phyloP scores from a whole-genome alignment of 2,329 filamentous ascomycete species.

The Penicillium sp. region DNA sequence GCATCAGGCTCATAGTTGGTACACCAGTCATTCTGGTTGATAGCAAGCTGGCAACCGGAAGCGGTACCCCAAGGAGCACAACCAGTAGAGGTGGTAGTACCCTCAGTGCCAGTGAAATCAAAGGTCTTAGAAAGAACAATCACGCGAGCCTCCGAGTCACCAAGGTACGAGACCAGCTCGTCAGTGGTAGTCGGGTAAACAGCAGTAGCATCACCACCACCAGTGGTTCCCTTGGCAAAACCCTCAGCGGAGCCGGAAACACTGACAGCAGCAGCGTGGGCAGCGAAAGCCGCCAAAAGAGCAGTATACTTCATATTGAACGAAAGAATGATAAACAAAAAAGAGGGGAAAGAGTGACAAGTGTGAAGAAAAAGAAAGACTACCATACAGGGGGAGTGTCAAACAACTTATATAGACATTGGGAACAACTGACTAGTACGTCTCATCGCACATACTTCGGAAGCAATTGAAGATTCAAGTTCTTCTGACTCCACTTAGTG shows the following conservation, averaged over 20 bases:
- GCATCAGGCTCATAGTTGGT: slow-evolving; percentile 59
- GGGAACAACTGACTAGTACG: neutral
- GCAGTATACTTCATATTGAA: slow-evolving; percentile 20
- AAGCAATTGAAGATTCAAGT: neutral
- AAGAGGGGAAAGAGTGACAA: slow-evolving; percentile 2
- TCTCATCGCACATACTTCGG: neutral
- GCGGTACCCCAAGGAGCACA: slow-evolving; percentile 61
- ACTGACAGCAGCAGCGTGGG: slow-evolving; percentile 21
- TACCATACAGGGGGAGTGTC: neutral
- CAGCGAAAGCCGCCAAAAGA: slow-evolving; percentile 20
- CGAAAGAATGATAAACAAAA: slow-evolving; percentile 1
- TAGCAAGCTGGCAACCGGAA: slow-evolving; percentile 58
- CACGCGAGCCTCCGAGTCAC: slow-evolving; percentile 54
- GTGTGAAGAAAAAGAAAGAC: neutral
- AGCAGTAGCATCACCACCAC: slow-evolving; percentile 57
- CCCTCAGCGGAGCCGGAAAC: slow-evolving; percentile 45
- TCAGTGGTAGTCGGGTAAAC: slow-evolving; percentile 56
- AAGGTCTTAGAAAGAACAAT: slow-evolving; percentile 49
- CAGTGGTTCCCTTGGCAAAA: slow-evolving; percentile 58
- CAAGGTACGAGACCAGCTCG: slow-evolving; percentile 62
- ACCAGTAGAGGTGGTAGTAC: slow-evolving; percentile 51
- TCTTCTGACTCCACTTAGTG: neutral
- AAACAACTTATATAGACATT: slow-evolving; percentile 2
- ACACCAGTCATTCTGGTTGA: slow-evolving; percentile 63
- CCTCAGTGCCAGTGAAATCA: slow-evolving; percentile 56